Evolutionary conservation across 2,329 filamentous ascomycete species (phyloP).

Genomic region (Nemania bipapillata): DNA sequence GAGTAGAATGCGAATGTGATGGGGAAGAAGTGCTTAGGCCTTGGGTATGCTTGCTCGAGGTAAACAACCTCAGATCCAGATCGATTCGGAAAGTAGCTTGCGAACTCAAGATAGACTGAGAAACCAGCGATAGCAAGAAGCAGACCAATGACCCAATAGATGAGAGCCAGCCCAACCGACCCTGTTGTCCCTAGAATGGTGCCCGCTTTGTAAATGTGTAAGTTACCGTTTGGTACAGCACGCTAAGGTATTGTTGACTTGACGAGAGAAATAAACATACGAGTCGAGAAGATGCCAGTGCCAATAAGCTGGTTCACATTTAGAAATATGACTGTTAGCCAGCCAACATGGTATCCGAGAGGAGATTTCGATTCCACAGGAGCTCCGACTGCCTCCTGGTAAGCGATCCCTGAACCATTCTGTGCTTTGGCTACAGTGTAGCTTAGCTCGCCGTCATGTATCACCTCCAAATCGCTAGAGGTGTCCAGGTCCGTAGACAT

Average conservation of each 20-base stretch:
- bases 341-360: conserved; percentile 68
- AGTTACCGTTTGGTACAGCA: neutral
- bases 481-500: conserved; percentile 18
- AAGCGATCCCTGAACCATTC: conserved; percentile 61
- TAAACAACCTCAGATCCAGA: conserved; percentile 68
- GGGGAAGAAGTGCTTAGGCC: conserved; percentile 67
- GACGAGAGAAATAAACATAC: conserved; percentile 38
- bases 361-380: conserved; percentile 69
- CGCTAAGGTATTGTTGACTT: neutral
- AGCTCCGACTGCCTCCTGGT: conserved; percentile 70
- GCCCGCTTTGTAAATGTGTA: conserved; percentile 52
- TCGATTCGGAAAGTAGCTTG: conserved; percentile 66
- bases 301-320: conserved; percentile 72
- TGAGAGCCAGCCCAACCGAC: conserved; percentile 63
- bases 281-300: conserved; percentile 66
- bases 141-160: conserved; percentile 67
- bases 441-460: conserved; percentile 47
- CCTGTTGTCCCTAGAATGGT: conserved; percentile 62
- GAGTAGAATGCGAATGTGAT: conserved; percentile 66
- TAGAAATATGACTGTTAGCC: conserved; percentile 66
- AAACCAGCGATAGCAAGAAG: conserved; percentile 60
- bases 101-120: conserved; percentile 65
- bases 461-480: conserved; percentile 42
- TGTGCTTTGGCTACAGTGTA: conserved; percentile 46
- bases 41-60: conserved; percentile 67